Conservation (phyloP, 2,329 filamentous ascomycete species). For the Clathrospora elynae region DNA sequence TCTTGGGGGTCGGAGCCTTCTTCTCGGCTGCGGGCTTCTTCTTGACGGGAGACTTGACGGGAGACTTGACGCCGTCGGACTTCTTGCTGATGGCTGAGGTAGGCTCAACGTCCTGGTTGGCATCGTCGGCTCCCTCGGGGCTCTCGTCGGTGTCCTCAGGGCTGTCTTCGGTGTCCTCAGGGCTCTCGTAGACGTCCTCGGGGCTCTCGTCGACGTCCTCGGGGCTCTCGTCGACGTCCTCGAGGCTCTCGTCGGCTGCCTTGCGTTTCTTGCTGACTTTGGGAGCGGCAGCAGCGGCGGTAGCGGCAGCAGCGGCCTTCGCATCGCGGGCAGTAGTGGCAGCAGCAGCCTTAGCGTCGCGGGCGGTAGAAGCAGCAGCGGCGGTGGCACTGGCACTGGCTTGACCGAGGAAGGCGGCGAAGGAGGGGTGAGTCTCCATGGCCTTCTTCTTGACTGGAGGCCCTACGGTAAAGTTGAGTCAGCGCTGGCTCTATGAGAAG, state of each 20-base stretch:
- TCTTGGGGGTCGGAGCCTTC: conserved; percentile 1
- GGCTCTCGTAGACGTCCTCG: conserved; percentile 20
- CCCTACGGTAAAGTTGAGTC: conserved; percentile 3
- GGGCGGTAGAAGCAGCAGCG: conserved; percentile 2
- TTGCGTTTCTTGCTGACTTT: conserved; percentile 41
- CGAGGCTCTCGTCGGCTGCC: conserved; percentile 14
- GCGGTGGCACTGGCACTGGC: conserved; percentile 3
- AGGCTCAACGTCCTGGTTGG: conserved; percentile 1
- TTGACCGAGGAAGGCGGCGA: conserved; percentile 30
- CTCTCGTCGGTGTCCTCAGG: conserved; percentile 15
- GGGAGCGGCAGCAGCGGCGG: not conserved
- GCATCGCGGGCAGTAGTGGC: too few relatives aligned
- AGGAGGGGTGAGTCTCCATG: conserved; percentile 29
- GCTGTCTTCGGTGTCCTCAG: conserved; percentile 2
- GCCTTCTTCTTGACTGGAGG: conserved; percentile 42
- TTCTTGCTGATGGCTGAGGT: conserved; percentile 1
- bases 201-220: conserved; percentile 17
- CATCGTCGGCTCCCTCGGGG: conserved; percentile 2
- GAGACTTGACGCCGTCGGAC: conserved; percentile 7
- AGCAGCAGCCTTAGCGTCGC: conserved; percentile 12
- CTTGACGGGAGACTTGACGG: conserved; percentile 21
- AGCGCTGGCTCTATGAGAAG: too few relatives aligned
- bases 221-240: not conserved
- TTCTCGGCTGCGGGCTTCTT: conserved; percentile 13
- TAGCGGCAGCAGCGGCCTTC: not conserved